phyloP scores from a whole-genome alignment of 225 moss, liverwort and hornwort genomes.

The Pseudoscleropodium purum region DNA sequence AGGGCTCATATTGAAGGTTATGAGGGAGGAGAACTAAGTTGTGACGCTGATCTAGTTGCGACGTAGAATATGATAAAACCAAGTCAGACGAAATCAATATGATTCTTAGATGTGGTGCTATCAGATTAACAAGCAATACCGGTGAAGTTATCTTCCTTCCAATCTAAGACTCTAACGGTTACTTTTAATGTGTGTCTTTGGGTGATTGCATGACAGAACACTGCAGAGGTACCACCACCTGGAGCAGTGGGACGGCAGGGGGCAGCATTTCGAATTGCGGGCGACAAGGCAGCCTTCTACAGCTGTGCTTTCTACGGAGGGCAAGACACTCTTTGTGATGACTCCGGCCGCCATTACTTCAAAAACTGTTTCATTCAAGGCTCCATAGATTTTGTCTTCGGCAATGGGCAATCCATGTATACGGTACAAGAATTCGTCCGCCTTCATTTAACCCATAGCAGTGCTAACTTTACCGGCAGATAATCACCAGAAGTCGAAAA shows the following conservation, averaged over 20 bases:
- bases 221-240: constrained; percentile 37
- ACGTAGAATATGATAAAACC: neutral
- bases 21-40: neutral
- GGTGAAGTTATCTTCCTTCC: neutral
- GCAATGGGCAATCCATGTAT: constrained; percentile 53
- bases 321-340: constrained; percentile 60
- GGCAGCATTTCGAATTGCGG: constrained; percentile 49
- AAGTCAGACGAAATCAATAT: neutral
- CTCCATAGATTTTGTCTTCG: constrained; percentile 57
- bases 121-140: too few relatives aligned
- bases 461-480: neutral
- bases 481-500: neutral
- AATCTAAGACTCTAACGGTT: neutral
- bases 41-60: neutral
- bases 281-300: constrained; percentile 63
- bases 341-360: constrained; percentile 57
- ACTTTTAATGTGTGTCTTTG: neutral
- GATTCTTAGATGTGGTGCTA: neutral
- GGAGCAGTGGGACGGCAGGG: constrained; percentile 39
- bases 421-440: constrained; percentile 12
- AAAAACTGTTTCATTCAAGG: constrained; percentile 50
- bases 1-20: neutral
- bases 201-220: constrained; percentile 22
- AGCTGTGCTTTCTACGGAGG: constrained; percentile 48
- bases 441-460: neutral